Evolutionary conservation across 257 asterid species (phyloP).

Genomic region (Solanum pinnatisectum): DNA sequence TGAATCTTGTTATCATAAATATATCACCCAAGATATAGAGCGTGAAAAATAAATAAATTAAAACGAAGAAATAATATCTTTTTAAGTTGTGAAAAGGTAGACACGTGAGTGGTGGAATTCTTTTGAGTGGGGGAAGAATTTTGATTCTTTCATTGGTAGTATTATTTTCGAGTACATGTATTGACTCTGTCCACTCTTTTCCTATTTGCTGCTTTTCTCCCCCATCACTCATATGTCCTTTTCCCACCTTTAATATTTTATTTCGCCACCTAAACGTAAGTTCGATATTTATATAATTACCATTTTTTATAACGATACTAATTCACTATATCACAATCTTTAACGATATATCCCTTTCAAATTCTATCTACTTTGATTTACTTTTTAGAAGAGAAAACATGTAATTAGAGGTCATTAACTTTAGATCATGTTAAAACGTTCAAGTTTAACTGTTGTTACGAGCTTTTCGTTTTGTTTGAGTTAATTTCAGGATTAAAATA

Average conservation of each 20-base stretch:
- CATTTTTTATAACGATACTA: too few species aligned
- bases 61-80: background rate
- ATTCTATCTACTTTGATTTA: background rate
- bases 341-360: background rate
- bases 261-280: too few species aligned
- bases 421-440: background rate
- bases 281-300: background rate
- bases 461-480: background rate
- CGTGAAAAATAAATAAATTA: background rate
- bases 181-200: slow-evolving; percentile 30
- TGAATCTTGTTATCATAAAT: background rate
- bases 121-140: slow-evolving; percentile 18
- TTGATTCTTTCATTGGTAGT: background rate
- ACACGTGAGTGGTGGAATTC: background rate
- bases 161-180: background rate
- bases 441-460: background rate
- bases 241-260: slow-evolving; percentile 10
- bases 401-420: background rate
- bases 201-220: background rate
- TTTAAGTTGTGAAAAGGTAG: background rate
- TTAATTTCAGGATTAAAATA: background rate
- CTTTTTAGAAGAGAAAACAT: background rate
- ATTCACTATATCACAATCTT: background rate
- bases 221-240: slow-evolving; percentile 21
- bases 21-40: background rate